Evolutionary conservation across 2,329 filamentous ascomycete species (phyloP).

Genomic region (Aspergillus neoniger): DNA sequence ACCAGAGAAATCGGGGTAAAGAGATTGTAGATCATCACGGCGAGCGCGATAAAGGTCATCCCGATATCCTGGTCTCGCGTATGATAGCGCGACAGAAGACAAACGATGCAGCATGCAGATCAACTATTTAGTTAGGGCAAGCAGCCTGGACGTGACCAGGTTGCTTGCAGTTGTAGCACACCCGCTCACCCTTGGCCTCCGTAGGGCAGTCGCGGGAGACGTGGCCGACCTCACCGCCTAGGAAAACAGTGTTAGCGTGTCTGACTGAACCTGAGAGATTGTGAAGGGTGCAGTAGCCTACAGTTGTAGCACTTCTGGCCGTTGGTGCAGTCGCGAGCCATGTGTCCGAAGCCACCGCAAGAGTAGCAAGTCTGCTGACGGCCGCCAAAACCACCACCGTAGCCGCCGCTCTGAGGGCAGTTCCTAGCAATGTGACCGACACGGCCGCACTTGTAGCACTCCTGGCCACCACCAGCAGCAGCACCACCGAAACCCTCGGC

Average conservation of each 20-base stretch:
- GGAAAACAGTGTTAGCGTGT: conserved; percentile 6
- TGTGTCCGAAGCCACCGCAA: conserved; percentile 94
- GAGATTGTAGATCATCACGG: conserved; percentile 29
- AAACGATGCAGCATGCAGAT: conserved; percentile 23
- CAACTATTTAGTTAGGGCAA: conserved; percentile 72
- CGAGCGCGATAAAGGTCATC: conserved; percentile 17
- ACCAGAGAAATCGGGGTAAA: conserved; percentile 27
- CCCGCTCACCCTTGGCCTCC: conserved; percentile 85
- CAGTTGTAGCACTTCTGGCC: conserved; percentile 99
- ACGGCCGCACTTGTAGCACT: conserved; percentile 99
- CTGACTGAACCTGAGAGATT: background rate
- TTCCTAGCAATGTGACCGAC: conserved; percentile 88
- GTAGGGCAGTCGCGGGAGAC: conserved; percentile 95
- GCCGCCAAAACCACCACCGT: conserved; percentile 51
- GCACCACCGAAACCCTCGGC: conserved; percentile 50
- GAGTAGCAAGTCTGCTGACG: conserved; percentile 91
- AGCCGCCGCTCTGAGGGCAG: conserved; percentile 53
- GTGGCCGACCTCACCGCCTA: conserved; percentile 82
- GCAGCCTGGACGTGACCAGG: conserved; percentile 89
- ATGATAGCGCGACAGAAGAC: conserved; percentile 29
- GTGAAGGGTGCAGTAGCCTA: conserved; percentile 40
- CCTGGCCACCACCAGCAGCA: conserved; percentile 55
- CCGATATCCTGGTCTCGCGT: conserved; percentile 20
- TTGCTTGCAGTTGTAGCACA: conserved; percentile 95
- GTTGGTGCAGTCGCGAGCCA: conserved; percentile 97